A percentile compares a stretch with the other conserved stretches of the same genome.
Evolutionary conservation across 75 land plant genomes (phyloP).

Genomic region (Picea glauca): DNA sequence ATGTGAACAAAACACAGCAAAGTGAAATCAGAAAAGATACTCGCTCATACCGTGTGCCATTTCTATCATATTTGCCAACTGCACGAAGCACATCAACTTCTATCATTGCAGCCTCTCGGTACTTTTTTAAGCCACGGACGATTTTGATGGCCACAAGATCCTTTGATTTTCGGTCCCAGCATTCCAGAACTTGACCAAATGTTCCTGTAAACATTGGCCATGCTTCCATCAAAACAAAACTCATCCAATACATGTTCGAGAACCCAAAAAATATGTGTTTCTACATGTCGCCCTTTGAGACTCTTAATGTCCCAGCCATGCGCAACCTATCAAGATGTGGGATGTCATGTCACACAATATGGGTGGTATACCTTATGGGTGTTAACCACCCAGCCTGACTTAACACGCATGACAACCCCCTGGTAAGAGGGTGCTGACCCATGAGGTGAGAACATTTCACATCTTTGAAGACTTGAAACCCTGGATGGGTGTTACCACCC

Average conservation of each 20-base stretch:
- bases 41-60: conserved; percentile 61
- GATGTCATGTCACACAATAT: too few relatives aligned
- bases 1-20: background rate
- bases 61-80: conserved; percentile 55
- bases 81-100: conserved; percentile 72
- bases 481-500: background rate
- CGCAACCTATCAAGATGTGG: too few relatives aligned
- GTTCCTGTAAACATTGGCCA: conserved; percentile 43
- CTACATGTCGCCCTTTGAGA: too few relatives aligned
- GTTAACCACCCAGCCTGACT: background rate
- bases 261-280: too few relatives aligned
- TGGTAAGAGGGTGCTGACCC: too few relatives aligned
- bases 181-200: conserved; percentile 87
- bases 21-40: background rate
- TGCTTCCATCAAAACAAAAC: too few relatives aligned
- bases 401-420: background rate
- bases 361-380: too few relatives aligned
- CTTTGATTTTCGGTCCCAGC: conserved; percentile 58
- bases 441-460: too few relatives aligned
- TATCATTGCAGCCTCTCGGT: conserved; percentile 90
- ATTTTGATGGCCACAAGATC: conserved; percentile 80
- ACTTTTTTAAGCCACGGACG: conserved; percentile 63
- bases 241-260: too few relatives aligned
- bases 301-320: too few relatives aligned
- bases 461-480: too few relatives aligned